phyloP scores from a whole-genome alignment of 768 basidiomycete species.

The Serendipita sp. region DNA sequence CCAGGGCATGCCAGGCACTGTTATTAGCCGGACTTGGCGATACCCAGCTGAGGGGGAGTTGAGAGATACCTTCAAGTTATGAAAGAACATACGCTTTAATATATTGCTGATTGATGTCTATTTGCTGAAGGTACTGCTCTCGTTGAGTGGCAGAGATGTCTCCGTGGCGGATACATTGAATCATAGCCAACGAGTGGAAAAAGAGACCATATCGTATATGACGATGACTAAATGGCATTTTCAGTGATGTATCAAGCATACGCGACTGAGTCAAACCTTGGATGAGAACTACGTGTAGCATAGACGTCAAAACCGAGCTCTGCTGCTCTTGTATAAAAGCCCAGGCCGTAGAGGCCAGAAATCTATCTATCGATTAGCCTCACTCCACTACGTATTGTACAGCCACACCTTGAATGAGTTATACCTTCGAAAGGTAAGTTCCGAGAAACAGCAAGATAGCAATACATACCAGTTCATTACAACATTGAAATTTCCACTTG shows the following conservation, averaged over 20 bases:
- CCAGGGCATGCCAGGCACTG: slow-evolving; percentile 50
- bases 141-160: slow-evolving; percentile 22
- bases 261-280: slow-evolving; percentile 33
- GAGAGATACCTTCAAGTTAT: not conserved
- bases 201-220: slow-evolving; percentile 54
- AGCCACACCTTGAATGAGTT: slow-evolving; percentile 42
- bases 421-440: slow-evolving; percentile 28
- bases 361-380: slow-evolving; percentile 23
- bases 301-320: slow-evolving; percentile 47
- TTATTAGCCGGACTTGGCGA: slow-evolving; percentile 55
- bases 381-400: not conserved
- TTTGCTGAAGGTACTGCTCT: slow-evolving; percentile 35
- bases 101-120: slow-evolving; percentile 43
- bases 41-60: slow-evolving; percentile 35
- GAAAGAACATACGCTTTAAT: slow-evolving; percentile 34
- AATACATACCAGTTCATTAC: slow-evolving; percentile 35
- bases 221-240: slow-evolving; percentile 32
- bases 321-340: slow-evolving; percentile 42
- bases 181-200: slow-evolving; percentile 54
- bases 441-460: not conserved
- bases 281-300: slow-evolving; percentile 39
- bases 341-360: slow-evolving; percentile 47
- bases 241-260: not conserved
- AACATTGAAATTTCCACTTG: slow-evolving; percentile 34
- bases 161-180: slow-evolving; percentile 39